These are phyloP conservation scores for Pistacia integerrima DNA, from an alignment of 345 rosid species.

Conservation along the genomic window DNA sequence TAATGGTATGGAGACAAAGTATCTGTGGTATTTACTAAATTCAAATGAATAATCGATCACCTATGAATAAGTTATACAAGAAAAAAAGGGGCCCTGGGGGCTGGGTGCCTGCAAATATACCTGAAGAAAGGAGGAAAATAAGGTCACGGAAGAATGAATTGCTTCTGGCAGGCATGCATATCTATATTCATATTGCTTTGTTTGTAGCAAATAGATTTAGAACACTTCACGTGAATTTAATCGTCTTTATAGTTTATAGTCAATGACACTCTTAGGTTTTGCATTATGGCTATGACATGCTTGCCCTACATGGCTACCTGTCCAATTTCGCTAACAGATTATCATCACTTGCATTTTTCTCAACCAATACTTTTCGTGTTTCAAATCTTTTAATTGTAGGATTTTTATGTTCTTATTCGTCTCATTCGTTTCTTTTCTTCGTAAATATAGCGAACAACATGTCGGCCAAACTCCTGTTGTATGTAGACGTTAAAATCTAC, in stretches of 20 bases:
- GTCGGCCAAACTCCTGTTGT: too few relatives aligned
- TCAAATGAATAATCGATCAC: background rate
- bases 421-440: background rate
- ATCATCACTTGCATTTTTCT: background rate
- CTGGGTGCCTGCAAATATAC: background rate
- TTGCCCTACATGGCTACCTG: background rate
- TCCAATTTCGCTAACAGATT: background rate
- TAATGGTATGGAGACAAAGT: background rate
- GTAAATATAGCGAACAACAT: too few relatives aligned
- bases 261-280: background rate
- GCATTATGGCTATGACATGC: background rate
- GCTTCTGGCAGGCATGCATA: slow-evolving; percentile 8
- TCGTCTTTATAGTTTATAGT: background rate
- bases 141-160: background rate
- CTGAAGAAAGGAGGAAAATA: background rate
- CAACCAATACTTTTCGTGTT: too few relatives aligned
- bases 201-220: background rate
- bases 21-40: background rate
- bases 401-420: background rate
- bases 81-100: background rate
- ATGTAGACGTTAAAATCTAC: too few relatives aligned
- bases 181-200: slow-evolving; percentile 3
- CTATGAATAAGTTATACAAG: background rate
- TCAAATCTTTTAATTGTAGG: too few relatives aligned
- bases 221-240: slow-evolving; percentile 10